Evolutionary conservation across 768 basidiomycete genomes (phyloP), one percentile per base, ranked within the genome.

Genomic region (Krasilnikovozyma curviuscula): DNA sequence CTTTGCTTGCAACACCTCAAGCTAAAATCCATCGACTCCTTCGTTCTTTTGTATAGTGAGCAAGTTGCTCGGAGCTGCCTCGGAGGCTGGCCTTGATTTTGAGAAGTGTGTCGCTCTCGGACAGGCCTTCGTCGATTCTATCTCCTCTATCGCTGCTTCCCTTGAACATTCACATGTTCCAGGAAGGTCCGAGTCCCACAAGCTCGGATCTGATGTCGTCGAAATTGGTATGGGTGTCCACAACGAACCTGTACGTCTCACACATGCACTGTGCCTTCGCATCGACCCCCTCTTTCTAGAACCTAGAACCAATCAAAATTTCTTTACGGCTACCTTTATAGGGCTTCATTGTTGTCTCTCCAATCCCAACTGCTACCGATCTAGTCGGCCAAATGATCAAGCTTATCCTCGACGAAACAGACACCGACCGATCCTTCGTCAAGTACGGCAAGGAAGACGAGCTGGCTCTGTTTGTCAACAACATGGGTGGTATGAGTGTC

Each of bases 151-250:
- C 48, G 84, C 85, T 29, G 82, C 81, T 33, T 83, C 82, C 23
- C 70, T 88, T 28, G 84, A 85, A 40, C 86, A 91, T 61, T 83
- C 81, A 50, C 85, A 86, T 65, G 84, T 84, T 62, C 75, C 73
- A n/a, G 72, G 73, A 18, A 80, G 85, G 43, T 85, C 83, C 5
- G 75, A 0, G 60, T 71, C 1, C 59, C 69, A 3, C 63, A 73
- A 30, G 71, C 73, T 12, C 69, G 86, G 21, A 68, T 61, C 68
- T 3, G 57, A 64, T 12, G 66, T 71, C 19, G 81, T 86, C 45
- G 86, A 91, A 65, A 79, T 91, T 50, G 86, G 86, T 16, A 57
- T 75, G 13, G 75, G 86, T 12, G 81, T 91, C 48, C 86, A 91
- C 66, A 91, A 91, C 57, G 86, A 91, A 65, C 74, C 77, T 40